Evolutionary conservation across 768 basidiomycete species (phyloP).

Genomic region (Cystofilobasidium bisporidii): DNA sequence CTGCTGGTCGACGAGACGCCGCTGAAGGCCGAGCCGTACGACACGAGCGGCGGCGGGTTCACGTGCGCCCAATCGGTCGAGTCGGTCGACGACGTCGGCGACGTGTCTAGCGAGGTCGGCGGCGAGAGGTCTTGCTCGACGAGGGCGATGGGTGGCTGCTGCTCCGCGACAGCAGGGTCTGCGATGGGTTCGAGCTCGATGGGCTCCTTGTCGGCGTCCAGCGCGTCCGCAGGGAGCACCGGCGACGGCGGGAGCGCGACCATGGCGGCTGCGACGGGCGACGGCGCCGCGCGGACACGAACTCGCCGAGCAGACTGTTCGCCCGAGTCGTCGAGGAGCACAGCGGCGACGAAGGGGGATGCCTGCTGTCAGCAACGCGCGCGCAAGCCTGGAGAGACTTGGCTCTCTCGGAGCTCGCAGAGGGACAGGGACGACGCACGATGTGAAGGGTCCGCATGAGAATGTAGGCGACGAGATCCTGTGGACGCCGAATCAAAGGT

Average conservation of each 20-base stretch:
- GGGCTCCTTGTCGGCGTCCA: not conserved
- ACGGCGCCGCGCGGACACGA: not conserved
- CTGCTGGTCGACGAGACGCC: conserved; percentile 2
- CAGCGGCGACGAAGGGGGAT: not conserved
- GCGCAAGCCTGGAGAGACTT: no score
- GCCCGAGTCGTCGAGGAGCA: not conserved
- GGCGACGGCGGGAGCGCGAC: conserved; percentile 1
- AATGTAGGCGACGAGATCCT: conserved; percentile 7
- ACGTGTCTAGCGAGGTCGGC: not conserved
- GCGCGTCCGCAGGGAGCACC: not conserved
- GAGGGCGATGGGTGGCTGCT: not conserved
- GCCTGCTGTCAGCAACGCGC: no score
- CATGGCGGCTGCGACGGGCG: not conserved
- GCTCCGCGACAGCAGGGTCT: not conserved
- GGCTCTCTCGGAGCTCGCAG: no score
- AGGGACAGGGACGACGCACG: not conserved
- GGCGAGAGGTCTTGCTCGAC: not conserved
- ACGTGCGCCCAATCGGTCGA: not conserved
- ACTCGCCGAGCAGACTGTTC: conserved; percentile 4
- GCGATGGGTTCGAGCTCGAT: not conserved
- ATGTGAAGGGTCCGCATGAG: conserved; percentile 7
- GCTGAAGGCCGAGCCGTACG: conserved; percentile 6
- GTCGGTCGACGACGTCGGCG: not conserved
- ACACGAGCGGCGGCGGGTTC: not conserved
- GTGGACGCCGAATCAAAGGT: not conserved